phyloP scores from a whole-genome alignment of 305 asterid species.

The Ajuga reptans region DNA sequence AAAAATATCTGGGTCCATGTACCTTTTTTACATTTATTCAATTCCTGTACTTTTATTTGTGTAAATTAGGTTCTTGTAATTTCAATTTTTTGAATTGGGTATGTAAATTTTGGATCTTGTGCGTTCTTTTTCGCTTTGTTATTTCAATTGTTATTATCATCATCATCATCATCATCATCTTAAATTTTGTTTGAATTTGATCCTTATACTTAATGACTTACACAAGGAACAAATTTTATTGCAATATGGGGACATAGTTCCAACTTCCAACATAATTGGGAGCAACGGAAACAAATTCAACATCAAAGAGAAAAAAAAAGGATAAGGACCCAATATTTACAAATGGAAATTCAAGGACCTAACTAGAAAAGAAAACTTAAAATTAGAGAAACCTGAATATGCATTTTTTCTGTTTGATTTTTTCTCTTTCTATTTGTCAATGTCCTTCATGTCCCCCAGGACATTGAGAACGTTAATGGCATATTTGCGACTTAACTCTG shows the following conservation, averaged over 20 bases:
- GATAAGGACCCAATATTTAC: not conserved
- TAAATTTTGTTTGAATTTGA: too few species aligned
- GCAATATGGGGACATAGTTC: not conserved
- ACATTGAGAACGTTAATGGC: constrained; percentile 13
- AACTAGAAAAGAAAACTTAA: not conserved
- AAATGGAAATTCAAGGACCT: not conserved
- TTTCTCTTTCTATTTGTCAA: not conserved
- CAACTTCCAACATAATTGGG: not conserved
- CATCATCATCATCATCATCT: not conserved
- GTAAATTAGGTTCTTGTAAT: not conserved
- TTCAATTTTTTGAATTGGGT: not conserved
- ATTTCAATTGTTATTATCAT: not conserved
- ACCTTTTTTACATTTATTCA: too few species aligned
- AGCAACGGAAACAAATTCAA: not conserved
- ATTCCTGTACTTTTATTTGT: too few species aligned
- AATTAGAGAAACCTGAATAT: not conserved
- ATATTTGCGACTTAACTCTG: not conserved
- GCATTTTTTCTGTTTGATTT: not conserved
- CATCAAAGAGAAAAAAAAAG: not conserved
- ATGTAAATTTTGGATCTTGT: not conserved
- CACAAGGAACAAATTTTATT: not conserved
- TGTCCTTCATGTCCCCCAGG: not conserved
- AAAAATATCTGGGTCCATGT: too few species aligned
- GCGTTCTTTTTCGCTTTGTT: too few species aligned
- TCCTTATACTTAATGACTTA: not conserved